Base-by-base conservation (phyloP, 83 land plant genomes). In the Picea abies region DNA sequence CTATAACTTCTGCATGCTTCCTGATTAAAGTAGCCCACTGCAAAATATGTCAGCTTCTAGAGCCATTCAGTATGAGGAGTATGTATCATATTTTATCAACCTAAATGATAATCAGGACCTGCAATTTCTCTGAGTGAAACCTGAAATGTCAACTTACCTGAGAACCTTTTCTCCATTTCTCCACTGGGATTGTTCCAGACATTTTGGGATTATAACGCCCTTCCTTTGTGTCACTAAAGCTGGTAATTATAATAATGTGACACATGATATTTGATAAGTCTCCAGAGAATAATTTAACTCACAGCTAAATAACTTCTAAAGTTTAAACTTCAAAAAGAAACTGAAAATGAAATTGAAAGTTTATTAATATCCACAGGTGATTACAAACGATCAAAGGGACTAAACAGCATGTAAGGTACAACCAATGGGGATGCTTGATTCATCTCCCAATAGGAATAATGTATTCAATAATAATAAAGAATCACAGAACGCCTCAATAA, bases 81-180 rank as follows among this genome's bases (percentile, higher is more conserved):
- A 20, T 17, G 52, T 78, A 25, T 60, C 61, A 78, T 6, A 78
- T 25, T 26, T 70, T 35, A 35, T 70, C 56, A 73, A 44, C 77
- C 58, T n/a, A 73, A 73, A 39, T 44, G 4, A 44, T 73, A 69
- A 29, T 60, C 83, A 83, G 41, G 32, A 35, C 2, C 37, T 26
- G 29, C 29, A 81, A 16, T n/a, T 62, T 26, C 47, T 44, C 22
- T 23, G 68, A 65, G 68, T 65, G 56, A 52, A 10, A 10, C 56
- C 56, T 52, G 7, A 35, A 70, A 17, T 26, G 35, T 26, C 23
- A 60, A 35, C n/a, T 44, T 64, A 97, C 99, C 99, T 98, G 99
- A 26, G 99, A 98, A 47, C 99, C 99, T 89, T 98, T 98, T 76
- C 97, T 86, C 99, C 99, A 98, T 80, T 90, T 93, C 5, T 85